phyloP scores from a whole-genome alignment of 1,284 basidiomycete genomes.

The Ustilago tritici region DNA sequence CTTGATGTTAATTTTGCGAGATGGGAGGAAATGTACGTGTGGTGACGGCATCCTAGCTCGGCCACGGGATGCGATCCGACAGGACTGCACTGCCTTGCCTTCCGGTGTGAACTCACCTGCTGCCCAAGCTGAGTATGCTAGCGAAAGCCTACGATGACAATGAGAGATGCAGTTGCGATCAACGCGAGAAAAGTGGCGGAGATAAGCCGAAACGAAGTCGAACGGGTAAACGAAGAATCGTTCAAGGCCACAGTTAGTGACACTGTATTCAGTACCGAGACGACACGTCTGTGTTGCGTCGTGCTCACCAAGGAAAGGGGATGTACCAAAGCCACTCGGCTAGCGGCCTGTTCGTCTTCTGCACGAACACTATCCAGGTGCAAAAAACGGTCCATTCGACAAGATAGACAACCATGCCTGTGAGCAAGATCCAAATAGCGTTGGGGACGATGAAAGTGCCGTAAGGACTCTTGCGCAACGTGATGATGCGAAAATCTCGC shows the following conservation, averaged over 20 bases:
- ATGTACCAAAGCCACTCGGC: conserved; percentile 22
- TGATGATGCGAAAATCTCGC: conserved; percentile 7
- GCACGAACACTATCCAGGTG: conserved; percentile 9
- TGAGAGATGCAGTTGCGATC: background rate
- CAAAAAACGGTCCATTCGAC: conserved; percentile 5
- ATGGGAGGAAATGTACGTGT: background rate
- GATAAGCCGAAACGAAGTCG: background rate
- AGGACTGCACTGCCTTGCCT: background rate
- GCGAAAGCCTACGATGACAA: conserved; percentile 3
- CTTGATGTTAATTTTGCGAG: background rate
- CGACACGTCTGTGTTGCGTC: background rate
- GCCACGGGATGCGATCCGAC: background rate
- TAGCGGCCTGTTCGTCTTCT: conserved; percentile 2
- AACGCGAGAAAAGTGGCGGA: background rate
- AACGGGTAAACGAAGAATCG: background rate
- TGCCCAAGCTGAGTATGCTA: background rate
- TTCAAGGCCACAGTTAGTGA: background rate
- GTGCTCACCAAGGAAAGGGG: conserved; percentile 22
- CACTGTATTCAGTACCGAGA: background rate
- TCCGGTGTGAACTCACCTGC: background rate
- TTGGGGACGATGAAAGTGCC: conserved; percentile 28
- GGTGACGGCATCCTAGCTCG: background rate
- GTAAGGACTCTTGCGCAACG: conserved; percentile 8
- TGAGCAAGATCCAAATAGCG: conserved; percentile 13
- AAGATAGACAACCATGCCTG: background rate